Base-by-base conservation (phyloP, 345 rosid genomes). In the Erucastrum elatum region DNA sequence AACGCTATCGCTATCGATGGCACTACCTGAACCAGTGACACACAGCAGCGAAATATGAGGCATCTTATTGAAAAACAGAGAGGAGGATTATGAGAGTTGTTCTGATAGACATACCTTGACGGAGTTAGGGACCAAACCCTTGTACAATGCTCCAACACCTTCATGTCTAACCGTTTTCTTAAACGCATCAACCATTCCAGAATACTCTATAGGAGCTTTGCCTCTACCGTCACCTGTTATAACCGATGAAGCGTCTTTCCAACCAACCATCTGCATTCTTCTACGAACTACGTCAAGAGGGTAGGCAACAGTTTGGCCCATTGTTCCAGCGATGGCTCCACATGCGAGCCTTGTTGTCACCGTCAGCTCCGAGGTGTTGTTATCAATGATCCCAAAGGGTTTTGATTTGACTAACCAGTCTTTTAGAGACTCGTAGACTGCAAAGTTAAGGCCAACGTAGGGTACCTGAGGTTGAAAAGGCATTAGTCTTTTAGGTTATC, bases 201-300 rank as follows among this genome's bases (percentile, higher is more conserved):
- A 80, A 71, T 90, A 93, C 72, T 90, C 89, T 9, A 86, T 77
- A 2, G 88, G n/a, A 13, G 73, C 71, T 29, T 61, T 61, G 4
- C 69, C 68, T 82, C 94, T 87, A 66, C 96, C 90, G 6, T 90
- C 94, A 12, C 96, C 98, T 16, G 86, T 86, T 29, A 93, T 80
- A 78, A 93, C 88, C 26, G 94, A 91, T 61, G 96, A 90, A 70
- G 96, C 96, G 70, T 86, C 88, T 85, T 87, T 90, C 98, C 98
- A 93, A 49, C 98, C 98, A 13, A 81, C 94, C 98, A 90, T 93
- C 81, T 90, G 93, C 96, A 90, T 93, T 85, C 98, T 89, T 51
- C 93, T 85, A 69, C 98, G 88, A 37, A 90, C 82, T 34, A 93
- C 96, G 80, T 93, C 98, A 72, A 87, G 87, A 65, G 97, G 98